These are phyloP conservation scores for Colletotrichum magnum DNA, from an alignment of 2,329 filamentous ascomycete species.

Conservation along the genomic window DNA sequence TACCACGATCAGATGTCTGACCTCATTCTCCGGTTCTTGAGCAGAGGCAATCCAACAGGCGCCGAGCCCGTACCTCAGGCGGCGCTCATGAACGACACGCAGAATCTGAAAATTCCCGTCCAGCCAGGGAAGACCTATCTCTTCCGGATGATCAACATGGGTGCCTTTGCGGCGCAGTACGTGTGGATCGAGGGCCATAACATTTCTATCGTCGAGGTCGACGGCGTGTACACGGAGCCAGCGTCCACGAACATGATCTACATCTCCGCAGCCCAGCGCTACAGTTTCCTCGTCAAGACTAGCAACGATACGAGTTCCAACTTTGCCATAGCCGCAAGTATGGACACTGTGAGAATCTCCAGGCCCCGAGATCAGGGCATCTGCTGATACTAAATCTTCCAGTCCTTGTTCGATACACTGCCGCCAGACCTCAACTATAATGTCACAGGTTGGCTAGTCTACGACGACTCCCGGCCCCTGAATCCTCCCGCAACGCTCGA, in stretches of 20 bases:
- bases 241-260: slow-evolving; percentile 75
- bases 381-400: slow-evolving; percentile 44
- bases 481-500: slow-evolving; percentile 69
- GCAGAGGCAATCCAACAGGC: slow-evolving; percentile 68
- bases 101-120: slow-evolving; percentile 71
- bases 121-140: slow-evolving; percentile 79
- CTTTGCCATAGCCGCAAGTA: slow-evolving; percentile 77
- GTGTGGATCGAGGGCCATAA: slow-evolving; percentile 77
- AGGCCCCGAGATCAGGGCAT: neutral
- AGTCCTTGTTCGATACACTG: slow-evolving; percentile 74
- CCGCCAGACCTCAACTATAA: slow-evolving; percentile 79
- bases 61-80: slow-evolving; percentile 78
- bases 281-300: slow-evolving; percentile 73
- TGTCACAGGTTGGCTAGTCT: slow-evolving; percentile 74
- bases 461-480: slow-evolving; percentile 62
- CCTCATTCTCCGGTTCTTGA: slow-evolving; percentile 64
- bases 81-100: slow-evolving; percentile 80
- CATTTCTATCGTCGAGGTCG: slow-evolving; percentile 79
- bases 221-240: slow-evolving; percentile 77
- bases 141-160: slow-evolving; percentile 80
- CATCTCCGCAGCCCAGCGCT: slow-evolving; percentile 77
- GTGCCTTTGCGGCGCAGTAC: slow-evolving; percentile 79
- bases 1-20: slow-evolving; percentile 73
- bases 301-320: slow-evolving; percentile 74
- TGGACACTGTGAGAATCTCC: slow-evolving; percentile 70